Evolutionary conservation across 768 basidiomycete species (phyloP).

Genomic region (Cantharellus cinnabarinus): DNA sequence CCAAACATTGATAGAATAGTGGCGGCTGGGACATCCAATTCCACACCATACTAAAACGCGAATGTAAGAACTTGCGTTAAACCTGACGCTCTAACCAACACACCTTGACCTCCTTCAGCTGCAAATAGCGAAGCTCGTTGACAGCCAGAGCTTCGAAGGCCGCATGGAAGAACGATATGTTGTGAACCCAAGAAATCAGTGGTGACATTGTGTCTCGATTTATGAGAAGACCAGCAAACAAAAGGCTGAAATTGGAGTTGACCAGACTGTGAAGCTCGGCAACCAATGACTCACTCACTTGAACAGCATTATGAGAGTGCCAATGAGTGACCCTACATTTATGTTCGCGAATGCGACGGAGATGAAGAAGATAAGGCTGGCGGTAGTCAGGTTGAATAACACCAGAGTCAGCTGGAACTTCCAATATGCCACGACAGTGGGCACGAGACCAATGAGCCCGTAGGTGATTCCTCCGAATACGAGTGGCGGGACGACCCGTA

Average conservation of each 20-base stretch:
- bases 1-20: conserved; percentile 91
- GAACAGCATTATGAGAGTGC: conserved; percentile 92
- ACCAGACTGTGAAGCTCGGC: not conserved
- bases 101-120: conserved; percentile 79
- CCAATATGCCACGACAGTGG: conserved; percentile 81
- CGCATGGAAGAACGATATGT: conserved; percentile 93
- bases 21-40: conserved; percentile 88
- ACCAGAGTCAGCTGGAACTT: conserved; percentile 94
- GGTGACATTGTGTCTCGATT: conserved; percentile 71
- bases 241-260: conserved; percentile 30
- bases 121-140: conserved; percentile 86
- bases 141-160: conserved; percentile 96
- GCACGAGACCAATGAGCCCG: conserved; percentile 83
- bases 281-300: conserved; percentile 40
- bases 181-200: conserved; percentile 68
- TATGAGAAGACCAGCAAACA: conserved; percentile 90
- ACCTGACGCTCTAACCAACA: conserved; percentile 12
- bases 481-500: conserved; percentile 85
- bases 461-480: conserved; percentile 94
- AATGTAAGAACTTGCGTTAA: not conserved
- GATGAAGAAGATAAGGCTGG: conserved; percentile 74
- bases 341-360: conserved; percentile 76
- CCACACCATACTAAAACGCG: conserved; percentile 66
- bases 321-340: conserved; percentile 81
- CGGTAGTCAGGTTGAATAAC: conserved; percentile 90